phyloP scores from a whole-genome alignment of 2,329 filamentous ascomycete genomes.

The Mollisiaceae sp. region DNA sequence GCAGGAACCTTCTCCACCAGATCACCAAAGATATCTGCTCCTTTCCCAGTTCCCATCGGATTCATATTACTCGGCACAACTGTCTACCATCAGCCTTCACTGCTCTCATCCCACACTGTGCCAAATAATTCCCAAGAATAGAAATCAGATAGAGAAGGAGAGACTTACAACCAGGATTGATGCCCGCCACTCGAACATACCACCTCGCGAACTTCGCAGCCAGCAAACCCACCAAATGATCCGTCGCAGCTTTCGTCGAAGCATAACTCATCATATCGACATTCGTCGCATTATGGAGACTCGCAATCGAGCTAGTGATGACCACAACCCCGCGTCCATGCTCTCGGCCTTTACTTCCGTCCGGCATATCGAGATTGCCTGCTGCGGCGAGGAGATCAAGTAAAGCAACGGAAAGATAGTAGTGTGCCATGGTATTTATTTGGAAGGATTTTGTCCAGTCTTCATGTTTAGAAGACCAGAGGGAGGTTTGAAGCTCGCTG shows the following conservation, averaged over 20 bases:
- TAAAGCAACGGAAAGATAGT: slow-evolving; percentile 54
- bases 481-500: slow-evolving; percentile 42
- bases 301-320: slow-evolving; percentile 57
- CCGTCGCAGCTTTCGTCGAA: slow-evolving; percentile 56
- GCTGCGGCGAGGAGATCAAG: slow-evolving; percentile 51
- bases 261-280: slow-evolving; percentile 58
- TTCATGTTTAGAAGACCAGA: slow-evolving; percentile 47
- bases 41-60: slow-evolving; percentile 44
- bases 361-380: slow-evolving; percentile 38
- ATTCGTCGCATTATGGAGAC: slow-evolving; percentile 58
- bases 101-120: background rate
- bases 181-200: slow-evolving; percentile 50
- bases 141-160: slow-evolving; percentile 7
- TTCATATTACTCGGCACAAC: slow-evolving; percentile 53
- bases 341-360: slow-evolving; percentile 42
- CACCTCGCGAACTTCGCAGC: slow-evolving; percentile 53
- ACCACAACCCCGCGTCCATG: slow-evolving; percentile 53
- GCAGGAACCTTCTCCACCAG: slow-evolving; percentile 49
- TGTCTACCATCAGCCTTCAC: slow-evolving; percentile 28
- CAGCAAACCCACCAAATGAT: slow-evolving; percentile 55
- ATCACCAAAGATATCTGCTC: slow-evolving; percentile 48
- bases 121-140: background rate
- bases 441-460: slow-evolving; percentile 54
- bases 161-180: slow-evolving; percentile 51
- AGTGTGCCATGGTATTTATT: slow-evolving; percentile 56